phyloP scores from a whole-genome alignment of 176 grass and related monocot species.

The Avena atlantica region DNA sequence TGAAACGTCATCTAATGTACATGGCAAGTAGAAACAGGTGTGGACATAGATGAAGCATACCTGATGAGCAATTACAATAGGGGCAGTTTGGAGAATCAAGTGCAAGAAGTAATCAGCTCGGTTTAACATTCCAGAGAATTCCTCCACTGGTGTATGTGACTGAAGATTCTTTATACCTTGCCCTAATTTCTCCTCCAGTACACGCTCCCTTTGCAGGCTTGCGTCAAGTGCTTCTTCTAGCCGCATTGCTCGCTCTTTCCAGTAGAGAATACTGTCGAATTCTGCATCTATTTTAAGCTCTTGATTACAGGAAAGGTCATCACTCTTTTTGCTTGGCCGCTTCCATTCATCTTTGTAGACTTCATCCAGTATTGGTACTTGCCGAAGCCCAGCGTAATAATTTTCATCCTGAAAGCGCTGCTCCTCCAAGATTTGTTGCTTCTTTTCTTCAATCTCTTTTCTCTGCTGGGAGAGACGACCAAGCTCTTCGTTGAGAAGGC shows the following conservation, averaged over 20 bases:
- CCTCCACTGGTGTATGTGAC: conserved; percentile 73
- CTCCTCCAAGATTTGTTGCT: conserved; percentile 78
- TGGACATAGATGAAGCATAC: conserved; percentile 42
- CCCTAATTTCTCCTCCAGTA: conserved; percentile 63
- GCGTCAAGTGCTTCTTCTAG: conserved; percentile 68
- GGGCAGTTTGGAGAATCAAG: conserved; percentile 90
- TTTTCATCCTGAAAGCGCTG: conserved; percentile 70
- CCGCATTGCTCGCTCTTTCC: conserved; percentile 65
- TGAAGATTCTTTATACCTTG: conserved; percentile 70
- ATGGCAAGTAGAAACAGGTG: conserved; percentile 37
- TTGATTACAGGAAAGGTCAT: conserved; percentile 51
- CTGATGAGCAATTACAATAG: conserved; percentile 96
- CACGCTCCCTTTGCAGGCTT: conserved; percentile 76
- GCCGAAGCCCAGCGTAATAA: conserved; percentile 60
- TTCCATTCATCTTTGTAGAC: conserved; percentile 74
- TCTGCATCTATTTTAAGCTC: conserved; percentile 76
- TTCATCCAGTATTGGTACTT: conserved; percentile 84
- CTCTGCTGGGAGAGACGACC: conserved; percentile 66
- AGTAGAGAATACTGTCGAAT: conserved; percentile 57
- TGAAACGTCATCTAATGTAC: conserved; percentile 6
- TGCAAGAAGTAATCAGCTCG: conserved; percentile 97
- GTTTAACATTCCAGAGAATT: conserved; percentile 79
- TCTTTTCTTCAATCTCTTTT: conserved; percentile 82
- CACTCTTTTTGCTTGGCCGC: conserved; percentile 47
- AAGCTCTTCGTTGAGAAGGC: conserved; percentile 72